These are phyloP conservation scores for Pistacia atlantica DNA, from an alignment of 345 rosid species.

Conservation along the genomic window DNA sequence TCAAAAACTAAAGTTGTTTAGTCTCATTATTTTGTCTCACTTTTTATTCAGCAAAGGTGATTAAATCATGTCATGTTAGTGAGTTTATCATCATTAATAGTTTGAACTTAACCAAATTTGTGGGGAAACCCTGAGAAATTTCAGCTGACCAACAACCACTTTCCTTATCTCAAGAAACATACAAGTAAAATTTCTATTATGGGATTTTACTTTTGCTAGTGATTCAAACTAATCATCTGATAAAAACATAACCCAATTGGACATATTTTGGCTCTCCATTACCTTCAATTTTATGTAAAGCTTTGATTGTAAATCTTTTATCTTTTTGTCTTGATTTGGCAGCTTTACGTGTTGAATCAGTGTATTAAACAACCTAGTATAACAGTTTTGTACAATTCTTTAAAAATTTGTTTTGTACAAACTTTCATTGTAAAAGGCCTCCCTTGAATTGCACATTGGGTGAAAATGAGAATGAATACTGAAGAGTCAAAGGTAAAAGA, in stretches of 20 bases:
- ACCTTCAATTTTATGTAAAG: not conserved
- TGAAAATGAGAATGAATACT: slow-evolving; percentile 22
- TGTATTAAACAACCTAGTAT: not conserved
- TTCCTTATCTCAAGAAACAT: slow-evolving; percentile 27
- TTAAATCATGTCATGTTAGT: slow-evolving; percentile 75
- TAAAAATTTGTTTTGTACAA: slow-evolving; percentile 11
- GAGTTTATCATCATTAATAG: slow-evolving; percentile 77
- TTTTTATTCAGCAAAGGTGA: slow-evolving; percentile 70
- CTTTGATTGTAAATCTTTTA: not conserved
- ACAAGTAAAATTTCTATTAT: not conserved
- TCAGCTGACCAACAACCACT: slow-evolving; percentile 54
- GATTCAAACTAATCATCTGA: slow-evolving; percentile 2
- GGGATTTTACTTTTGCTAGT: slow-evolving; percentile 10
- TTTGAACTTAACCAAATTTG: slow-evolving; percentile 50
- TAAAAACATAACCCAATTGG: not conserved
- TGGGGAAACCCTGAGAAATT: slow-evolving; percentile 36
- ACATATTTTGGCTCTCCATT: slow-evolving; percentile 13
- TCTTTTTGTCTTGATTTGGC: not conserved
- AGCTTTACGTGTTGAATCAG: slow-evolving; percentile 7
- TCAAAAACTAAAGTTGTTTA: slow-evolving; percentile 51
- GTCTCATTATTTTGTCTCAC: slow-evolving; percentile 69
- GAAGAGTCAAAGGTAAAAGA: slow-evolving; percentile 44
- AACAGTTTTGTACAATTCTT: not conserved
- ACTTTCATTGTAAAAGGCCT: slow-evolving; percentile 24
- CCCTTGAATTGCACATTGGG: slow-evolving; percentile 29